Conservation (phyloP, 148 eudicot genomes). For the Linanthus parryae region DNA sequence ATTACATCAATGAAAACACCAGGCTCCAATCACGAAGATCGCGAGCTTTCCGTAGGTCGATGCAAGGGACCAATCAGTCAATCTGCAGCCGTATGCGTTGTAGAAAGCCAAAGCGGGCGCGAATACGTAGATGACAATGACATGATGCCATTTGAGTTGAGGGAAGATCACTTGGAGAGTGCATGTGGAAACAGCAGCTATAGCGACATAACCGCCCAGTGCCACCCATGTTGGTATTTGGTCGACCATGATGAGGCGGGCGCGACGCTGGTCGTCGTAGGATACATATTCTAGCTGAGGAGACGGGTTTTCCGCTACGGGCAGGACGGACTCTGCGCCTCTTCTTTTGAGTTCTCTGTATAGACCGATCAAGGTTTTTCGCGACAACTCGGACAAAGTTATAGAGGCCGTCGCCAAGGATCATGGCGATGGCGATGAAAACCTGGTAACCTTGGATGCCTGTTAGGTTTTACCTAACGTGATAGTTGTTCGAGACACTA, state of each 20-base stretch:
- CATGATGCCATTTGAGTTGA: slow-evolving; percentile 48
- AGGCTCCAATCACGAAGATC: slow-evolving; percentile 42
- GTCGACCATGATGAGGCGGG: slow-evolving; percentile 36
- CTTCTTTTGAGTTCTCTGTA: slow-evolving; percentile 21
- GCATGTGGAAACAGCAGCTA: slow-evolving; percentile 29
- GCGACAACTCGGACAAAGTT: slow-evolving; percentile 44
- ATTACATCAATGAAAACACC: no score
- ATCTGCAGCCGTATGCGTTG: slow-evolving; percentile 53
- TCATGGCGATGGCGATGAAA: slow-evolving; percentile 48
- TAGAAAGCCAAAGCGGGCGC: slow-evolving; percentile 50
- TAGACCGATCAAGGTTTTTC: slow-evolving; percentile 28
- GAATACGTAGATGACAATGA: slow-evolving; percentile 34
- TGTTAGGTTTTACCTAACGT: no score
- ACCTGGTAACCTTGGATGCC: no score
- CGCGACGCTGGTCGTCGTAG: slow-evolving; percentile 42
- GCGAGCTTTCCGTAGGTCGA: slow-evolving; percentile 53
- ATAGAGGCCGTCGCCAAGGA: slow-evolving; percentile 61
- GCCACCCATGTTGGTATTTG: slow-evolving; percentile 48
- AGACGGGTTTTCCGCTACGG: slow-evolving; percentile 14
- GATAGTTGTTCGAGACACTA: no score
- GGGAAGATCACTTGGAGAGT: slow-evolving; percentile 47
- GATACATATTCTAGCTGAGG: slow-evolving; percentile 14
- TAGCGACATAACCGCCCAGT: slow-evolving; percentile 20
- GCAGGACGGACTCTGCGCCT: slow-evolving; percentile 13
- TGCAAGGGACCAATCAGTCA: slow-evolving; percentile 53